Base-by-base conservation (phyloP, 202 grass and related monocot species). In the Bolboschoenoplectus hybrid region DNA sequence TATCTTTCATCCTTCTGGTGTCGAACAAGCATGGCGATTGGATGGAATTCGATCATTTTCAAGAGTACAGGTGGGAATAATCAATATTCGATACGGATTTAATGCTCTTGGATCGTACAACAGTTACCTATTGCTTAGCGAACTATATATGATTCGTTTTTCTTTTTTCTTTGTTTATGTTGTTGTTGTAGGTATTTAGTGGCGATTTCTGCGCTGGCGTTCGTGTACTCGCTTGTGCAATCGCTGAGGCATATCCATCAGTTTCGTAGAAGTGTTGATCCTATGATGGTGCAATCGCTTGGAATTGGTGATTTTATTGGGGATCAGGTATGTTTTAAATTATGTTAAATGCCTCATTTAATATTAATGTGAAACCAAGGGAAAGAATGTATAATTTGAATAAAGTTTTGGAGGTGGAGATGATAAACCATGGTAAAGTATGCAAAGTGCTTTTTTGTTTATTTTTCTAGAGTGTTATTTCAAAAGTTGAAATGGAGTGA, bases 1-100 rank as follows among this genome's bases (percentile, higher is more conserved):
- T 98, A 61, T 82, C 93, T 26, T 87, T 92, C 80, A 81, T 94
- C 66, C 88, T 98, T 78, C 35, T 94, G 70, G 93, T 89, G 3
- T 90, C 96, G 81, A 96, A 96, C 74, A 84, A 88, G 86, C 90
- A 96, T 85, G 89, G 96, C 19, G 89, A 79, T 56, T 95, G 96
- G 96, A 89, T 90, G 89, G 72, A 92, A 67, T 95, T 98, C 84
- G 87, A 86, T 76, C 87, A 84, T 8, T 98, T 95, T 88, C 73
- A 98, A 72, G 93, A 98, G 86, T 92, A 91, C 86, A 92, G 81
- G 96, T 96, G 39, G 38, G 77, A 3, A 32, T 47, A 45, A 81
- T 79, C 26, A 26, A 20, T 35, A 60, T 11, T 32, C 10, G 9
- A 44, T 45, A 61, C 2, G 20, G 4, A 20, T 26, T 26, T 26